Base-by-base conservation (phyloP, 73 alveolate species). In the Paramecium sexaurelia region DNA sequence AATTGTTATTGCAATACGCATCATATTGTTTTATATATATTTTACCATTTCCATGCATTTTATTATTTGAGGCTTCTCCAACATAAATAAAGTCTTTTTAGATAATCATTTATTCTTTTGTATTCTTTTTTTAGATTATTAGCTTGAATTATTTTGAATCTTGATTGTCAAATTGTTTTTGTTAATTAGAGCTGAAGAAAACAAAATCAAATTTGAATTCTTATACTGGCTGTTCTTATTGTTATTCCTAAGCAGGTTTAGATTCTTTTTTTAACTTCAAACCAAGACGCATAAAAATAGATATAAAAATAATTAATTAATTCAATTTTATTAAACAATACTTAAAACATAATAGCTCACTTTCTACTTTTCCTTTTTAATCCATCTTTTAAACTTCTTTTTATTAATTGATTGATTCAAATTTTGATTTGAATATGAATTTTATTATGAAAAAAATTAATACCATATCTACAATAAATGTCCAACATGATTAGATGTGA, bases 21-120 rank as follows among this genome's bases (percentile, higher is more conserved):
- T 78, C 90, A 78, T 40, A 39, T 37, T 37, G 6, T 24, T 78
- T 32, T 7, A 78, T 78, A 41, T 41, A 78, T 20, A 78, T 78
- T 45, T 78, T 78, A 41, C 90, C 90, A 24, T 24, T 37, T 41
- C 90, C 90, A 24, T 78, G 36, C 87, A 73, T 73, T 36, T 73
- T 7, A 20, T 73, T 33, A 36, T 27, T 36, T 33, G 11, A 6
- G 0, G 37, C 7, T n/a, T 73, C 66, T 33, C 87, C 87, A 15
- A 39, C 35, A 39, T 73, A 73, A 39, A 73, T 24, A 39, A 8
- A 73, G 13, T 73, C 87, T 39, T 36, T 73, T 8, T 33, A 15
- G 15, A 73, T 39, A 1, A 73, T 73, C 87, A 73, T 73, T 11
- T 20, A 32, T 73, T 36, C 55, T 1, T 73, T 39, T 11, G 35